Percentiles rank a stretch among this genome's conserved stretches.
Conservation (phyloP, 2,329 filamentous ascomycete genomes). For the Phaeosphaeria sp. region DNA sequence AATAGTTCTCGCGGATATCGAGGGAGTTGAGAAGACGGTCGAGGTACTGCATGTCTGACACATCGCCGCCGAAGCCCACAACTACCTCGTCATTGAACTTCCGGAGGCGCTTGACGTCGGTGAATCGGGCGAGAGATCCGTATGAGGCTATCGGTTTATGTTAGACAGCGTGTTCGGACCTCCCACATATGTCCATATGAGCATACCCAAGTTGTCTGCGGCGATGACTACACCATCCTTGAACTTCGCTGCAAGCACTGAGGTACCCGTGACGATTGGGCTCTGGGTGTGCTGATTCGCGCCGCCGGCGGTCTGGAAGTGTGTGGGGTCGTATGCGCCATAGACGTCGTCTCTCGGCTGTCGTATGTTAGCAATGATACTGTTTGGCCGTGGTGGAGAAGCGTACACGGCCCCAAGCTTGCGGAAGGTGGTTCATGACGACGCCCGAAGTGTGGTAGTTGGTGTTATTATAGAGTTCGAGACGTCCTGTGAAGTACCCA, state of each 20-base stretch:
- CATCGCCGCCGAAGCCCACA: conserved; percentile 93
- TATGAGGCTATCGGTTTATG: conserved; percentile 75
- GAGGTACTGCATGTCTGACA: conserved; percentile 99
- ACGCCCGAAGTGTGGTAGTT: not conserved
- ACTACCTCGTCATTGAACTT: conserved; percentile 84
- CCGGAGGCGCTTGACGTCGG: conserved; percentile 93
- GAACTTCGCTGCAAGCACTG: conserved; percentile 94
- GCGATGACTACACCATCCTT: conserved; percentile 96
- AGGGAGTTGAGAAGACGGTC: conserved; percentile 89
- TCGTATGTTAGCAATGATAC: conserved; percentile 30
- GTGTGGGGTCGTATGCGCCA: conserved; percentile 87
- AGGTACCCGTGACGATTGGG: conserved; percentile 95
- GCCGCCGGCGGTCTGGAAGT: conserved; percentile 74
- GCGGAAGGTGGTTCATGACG: conserved; percentile 70
- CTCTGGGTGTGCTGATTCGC: conserved; percentile 83
- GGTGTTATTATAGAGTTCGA: conserved; percentile 2
- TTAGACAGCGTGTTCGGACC: conserved; percentile 12
- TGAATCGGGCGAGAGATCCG: conserved; percentile 93
- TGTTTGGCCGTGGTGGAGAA: conserved; percentile 13
- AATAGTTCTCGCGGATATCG: conserved; percentile 88
- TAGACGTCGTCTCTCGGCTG: conserved; percentile 98
- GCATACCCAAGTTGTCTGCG: conserved; percentile 89
- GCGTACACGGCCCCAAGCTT: conserved; percentile 70
- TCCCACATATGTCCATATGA: not conserved
- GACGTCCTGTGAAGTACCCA: not conserved